Evolutionary conservation across 139 green algal genomes (phyloP).

Genomic region (Auxenochlorella pyrenoidosa): DNA sequence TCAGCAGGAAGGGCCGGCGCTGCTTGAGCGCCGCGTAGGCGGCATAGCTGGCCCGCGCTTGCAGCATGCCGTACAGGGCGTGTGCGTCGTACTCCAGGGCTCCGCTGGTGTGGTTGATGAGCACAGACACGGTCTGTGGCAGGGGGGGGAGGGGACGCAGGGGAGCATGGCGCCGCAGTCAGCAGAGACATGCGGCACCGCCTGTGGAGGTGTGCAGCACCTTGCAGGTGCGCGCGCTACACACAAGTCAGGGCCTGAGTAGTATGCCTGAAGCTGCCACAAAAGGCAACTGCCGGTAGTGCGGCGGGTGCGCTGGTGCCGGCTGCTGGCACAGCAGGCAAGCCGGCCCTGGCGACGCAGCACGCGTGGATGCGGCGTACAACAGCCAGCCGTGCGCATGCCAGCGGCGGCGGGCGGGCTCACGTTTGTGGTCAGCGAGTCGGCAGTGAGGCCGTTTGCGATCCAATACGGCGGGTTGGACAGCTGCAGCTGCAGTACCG

Average conservation of each 20-base stretch:
- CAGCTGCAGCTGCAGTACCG: not conserved
- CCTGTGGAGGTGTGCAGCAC: no score
- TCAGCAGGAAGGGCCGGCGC: slow-evolving; percentile 10
- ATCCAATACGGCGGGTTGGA: slow-evolving; percentile 68
- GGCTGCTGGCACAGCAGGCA: no score
- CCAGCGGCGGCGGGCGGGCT: no score
- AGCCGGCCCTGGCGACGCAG: no score
- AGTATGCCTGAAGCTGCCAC: no score
- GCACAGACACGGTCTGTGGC: slow-evolving; percentile 54
- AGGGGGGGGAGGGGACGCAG: not conserved
- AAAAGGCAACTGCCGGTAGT: no score
- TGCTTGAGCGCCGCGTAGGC: not conserved
- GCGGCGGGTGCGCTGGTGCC: no score
- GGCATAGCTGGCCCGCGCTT: not conserved
- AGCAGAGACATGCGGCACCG: no score
- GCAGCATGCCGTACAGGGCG: slow-evolving; percentile 63
- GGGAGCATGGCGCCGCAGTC: not conserved
- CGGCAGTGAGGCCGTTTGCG: slow-evolving; percentile 43
- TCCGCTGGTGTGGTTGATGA: slow-evolving; percentile 48
- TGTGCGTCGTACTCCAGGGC: slow-evolving; percentile 65
- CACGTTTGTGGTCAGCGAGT: slow-evolving; percentile 40
- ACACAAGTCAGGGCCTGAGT: no score
- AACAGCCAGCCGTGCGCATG: no score
- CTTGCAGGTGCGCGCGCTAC: no score
- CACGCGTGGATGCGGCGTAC: no score